Conservation (phyloP, 495 filamentous ascomycete genomes). For the Apodospora peruviana region DNA sequence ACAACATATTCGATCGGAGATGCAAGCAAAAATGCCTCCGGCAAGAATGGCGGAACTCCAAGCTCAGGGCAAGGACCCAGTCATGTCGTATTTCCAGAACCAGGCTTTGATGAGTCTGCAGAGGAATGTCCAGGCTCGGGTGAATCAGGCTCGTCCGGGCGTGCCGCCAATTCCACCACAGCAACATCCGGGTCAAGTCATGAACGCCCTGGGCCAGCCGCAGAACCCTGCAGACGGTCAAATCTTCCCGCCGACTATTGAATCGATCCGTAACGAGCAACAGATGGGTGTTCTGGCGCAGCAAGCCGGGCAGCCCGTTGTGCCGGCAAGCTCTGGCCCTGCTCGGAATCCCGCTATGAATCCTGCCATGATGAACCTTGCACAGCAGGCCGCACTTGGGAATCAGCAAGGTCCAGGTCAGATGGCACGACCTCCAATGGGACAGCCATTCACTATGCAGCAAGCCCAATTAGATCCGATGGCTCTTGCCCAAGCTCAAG, state of each 20-base stretch:
- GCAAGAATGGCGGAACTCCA: slow-evolving; percentile 24
- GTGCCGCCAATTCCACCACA: slow-evolving; percentile 19
- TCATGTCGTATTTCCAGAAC: slow-evolving; percentile 35
- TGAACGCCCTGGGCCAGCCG: slow-evolving; percentile 30
- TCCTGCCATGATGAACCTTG: slow-evolving; percentile 32
- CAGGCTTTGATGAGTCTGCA: slow-evolving; percentile 27
- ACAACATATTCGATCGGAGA: slow-evolving; percentile 20
- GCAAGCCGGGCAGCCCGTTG: slow-evolving; percentile 45
- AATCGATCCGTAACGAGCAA: slow-evolving; percentile 45
- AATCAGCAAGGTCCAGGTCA: slow-evolving; percentile 32
- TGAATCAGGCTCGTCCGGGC: slow-evolving; percentile 16
- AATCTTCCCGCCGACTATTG: slow-evolving; percentile 38
- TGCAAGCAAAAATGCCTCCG: slow-evolving; percentile 21
- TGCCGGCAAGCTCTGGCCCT: slow-evolving; percentile 42
- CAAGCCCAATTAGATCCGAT: slow-evolving; percentile 37
- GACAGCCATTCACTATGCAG: slow-evolving; percentile 30
- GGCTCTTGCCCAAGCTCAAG: slow-evolving; percentile 29
- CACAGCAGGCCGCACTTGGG: slow-evolving; percentile 26
- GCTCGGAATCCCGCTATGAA: slow-evolving; percentile 37
- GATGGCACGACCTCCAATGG: slow-evolving; percentile 27
- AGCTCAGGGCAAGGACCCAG: slow-evolving; percentile 32
- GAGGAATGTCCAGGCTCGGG: slow-evolving; percentile 8
- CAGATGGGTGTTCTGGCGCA: slow-evolving; percentile 40
- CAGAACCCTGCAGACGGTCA: slow-evolving; percentile 27
- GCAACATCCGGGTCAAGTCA: slow-evolving; percentile 32